These are phyloP conservation scores for Kentomonas sorsogonicus DNA, from an alignment of 208 protist species.

Conservation along the genomic window DNA sequence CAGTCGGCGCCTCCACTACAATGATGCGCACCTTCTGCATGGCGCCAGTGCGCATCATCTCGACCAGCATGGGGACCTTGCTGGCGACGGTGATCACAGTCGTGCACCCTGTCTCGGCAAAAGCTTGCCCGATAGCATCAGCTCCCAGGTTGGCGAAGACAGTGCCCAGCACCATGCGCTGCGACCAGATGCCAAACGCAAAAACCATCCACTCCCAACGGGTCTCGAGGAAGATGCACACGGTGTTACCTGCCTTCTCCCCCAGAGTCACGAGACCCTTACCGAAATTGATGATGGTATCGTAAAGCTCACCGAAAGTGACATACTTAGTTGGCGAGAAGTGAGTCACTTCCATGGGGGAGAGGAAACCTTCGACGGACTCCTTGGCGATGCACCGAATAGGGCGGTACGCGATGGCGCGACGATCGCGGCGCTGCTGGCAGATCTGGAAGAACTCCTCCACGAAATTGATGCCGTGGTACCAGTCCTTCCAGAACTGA, in stretches of 20 bases:
- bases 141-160: conserved; percentile 77
- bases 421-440: conserved; percentile 16
- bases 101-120: conserved; percentile 33
- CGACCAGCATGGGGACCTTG: conserved; percentile 27
- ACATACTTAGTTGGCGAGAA: conserved; percentile 20
- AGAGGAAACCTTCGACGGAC: conserved; percentile 25
- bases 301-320: conserved; percentile 39
- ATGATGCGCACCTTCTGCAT: conserved; percentile 28
- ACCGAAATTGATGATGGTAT: conserved; percentile 36
- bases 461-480: conserved; percentile 17
- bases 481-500: conserved; percentile 30
- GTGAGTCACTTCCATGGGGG: conserved; percentile 38
- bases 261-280: conserved; percentile 35
- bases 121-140: conserved; percentile 53
- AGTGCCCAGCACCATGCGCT: conserved; percentile 54
- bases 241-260: conserved; percentile 14
- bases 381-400: conserved; percentile 38
- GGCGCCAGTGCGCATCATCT: conserved; percentile 27
- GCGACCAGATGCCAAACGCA: conserved; percentile 63
- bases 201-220: conserved; percentile 70
- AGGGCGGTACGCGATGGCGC: conserved; percentile 54
- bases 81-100: conserved; percentile 61
- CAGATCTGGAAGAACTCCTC: conserved; percentile 24
- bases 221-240: conserved; percentile 72
- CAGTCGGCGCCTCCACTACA: conserved; percentile 47